These are phyloP conservation scores for Cutaneotrichosporon spelunceum DNA, from an alignment of 1,284 basidiomycete species.

Conservation along the genomic window DNA sequence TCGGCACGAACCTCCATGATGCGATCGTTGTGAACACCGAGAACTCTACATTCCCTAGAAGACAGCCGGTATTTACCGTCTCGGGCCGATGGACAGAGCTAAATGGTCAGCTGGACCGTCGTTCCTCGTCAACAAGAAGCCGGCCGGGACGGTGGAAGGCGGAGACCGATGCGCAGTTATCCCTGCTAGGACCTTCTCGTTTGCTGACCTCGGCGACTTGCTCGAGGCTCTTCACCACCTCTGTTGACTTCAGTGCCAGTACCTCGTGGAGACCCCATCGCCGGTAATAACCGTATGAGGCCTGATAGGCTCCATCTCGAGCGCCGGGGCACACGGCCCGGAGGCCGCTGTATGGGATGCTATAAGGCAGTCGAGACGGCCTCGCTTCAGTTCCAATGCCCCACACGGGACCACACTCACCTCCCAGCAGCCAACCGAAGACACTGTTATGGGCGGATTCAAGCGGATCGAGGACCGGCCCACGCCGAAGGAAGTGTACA, in stretches of 20 bases:
- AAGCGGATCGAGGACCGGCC: constrained; percentile 51
- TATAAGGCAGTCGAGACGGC: neutral
- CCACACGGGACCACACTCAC: neutral
- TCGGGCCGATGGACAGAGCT: neutral
- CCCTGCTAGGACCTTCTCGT: neutral
- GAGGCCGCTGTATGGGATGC: neutral
- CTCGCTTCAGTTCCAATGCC: neutral
- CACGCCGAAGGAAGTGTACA: constrained; percentile 56
- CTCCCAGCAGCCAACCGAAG: neutral
- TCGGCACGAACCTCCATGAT: neutral
- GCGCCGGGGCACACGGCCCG: neutral
- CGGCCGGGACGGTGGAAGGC: neutral
- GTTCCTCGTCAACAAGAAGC: neutral
- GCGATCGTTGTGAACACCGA: neutral
- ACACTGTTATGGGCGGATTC: constrained; percentile 26
- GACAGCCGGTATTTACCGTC: neutral
- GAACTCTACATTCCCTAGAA: neutral
- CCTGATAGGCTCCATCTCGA: neutral
- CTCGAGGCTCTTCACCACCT: neutral
- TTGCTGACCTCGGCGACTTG: neutral
- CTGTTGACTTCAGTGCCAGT: neutral
- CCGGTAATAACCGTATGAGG: neutral
- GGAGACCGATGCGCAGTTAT: neutral
- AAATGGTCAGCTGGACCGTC: neutral
- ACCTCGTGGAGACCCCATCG: neutral